These are phyloP conservation scores for Erythrobasidium yunnanense DNA, from an alignment of 768 basidiomycete genomes.

Conservation along the genomic window DNA sequence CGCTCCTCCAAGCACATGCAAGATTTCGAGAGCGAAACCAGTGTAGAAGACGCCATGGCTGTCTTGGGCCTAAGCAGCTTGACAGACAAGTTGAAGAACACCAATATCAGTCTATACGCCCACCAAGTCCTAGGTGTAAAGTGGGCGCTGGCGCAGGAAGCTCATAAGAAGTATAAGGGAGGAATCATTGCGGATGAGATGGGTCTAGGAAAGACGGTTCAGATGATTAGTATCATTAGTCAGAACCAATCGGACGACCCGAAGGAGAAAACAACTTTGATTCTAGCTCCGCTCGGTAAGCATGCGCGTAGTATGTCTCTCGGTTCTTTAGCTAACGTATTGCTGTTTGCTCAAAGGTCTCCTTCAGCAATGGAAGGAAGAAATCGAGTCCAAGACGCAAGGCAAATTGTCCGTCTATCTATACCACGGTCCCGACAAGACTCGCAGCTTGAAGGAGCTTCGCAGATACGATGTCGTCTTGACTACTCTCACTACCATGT, in stretches of 20 bases:
- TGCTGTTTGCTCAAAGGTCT: slow-evolving; percentile 46
- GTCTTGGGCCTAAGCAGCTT: background rate
- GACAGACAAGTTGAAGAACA: background rate
- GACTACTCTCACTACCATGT: slow-evolving; percentile 59
- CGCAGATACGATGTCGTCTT: slow-evolving; percentile 54
- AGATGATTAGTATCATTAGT: slow-evolving; percentile 68
- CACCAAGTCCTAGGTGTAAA: slow-evolving; percentile 14
- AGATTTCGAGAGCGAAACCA: background rate
- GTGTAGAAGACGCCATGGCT: background rate
- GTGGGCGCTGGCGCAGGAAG: slow-evolving; percentile 5
- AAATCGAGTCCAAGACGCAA: slow-evolving; percentile 49
- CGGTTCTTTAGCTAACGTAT: background rate
- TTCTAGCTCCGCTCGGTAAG: slow-evolving; percentile 49
- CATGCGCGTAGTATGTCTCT: background rate
- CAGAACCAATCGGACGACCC: slow-evolving; percentile 51
- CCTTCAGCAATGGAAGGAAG: slow-evolving; percentile 49
- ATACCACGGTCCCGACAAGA: slow-evolving; percentile 54
- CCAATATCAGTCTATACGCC: background rate
- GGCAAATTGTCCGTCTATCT: slow-evolving; percentile 48
- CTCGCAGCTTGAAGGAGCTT: slow-evolving; percentile 48
- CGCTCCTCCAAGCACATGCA: background rate
- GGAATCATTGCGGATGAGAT: slow-evolving; percentile 52
- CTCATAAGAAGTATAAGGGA: background rate
- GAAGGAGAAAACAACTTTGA: slow-evolving; percentile 54
- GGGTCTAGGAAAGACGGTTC: slow-evolving; percentile 94